Base-by-base conservation (phyloP, 352 stramenopile species). In the Salisapilia sapeloensis region DNA sequence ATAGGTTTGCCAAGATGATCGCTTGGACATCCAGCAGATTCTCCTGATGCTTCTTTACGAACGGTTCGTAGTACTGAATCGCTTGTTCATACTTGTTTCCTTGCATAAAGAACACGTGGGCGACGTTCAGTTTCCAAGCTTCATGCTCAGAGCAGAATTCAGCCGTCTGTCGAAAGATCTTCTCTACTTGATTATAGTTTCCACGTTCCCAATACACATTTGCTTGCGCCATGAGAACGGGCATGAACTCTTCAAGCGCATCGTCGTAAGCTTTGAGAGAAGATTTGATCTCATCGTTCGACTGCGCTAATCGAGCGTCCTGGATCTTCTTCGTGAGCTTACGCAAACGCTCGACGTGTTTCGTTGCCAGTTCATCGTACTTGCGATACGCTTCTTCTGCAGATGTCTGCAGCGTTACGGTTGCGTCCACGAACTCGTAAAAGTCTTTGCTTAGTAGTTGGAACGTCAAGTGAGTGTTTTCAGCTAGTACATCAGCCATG, bases 1-100 rank as follows among this genome's bases (percentile, higher is more conserved):
- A 97, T 4, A 98, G 56, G 40, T 98, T 97, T 13, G 93, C 93
- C n/a, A 98, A 47, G 37, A 97, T 93, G 35, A 97, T 95, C 4
- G 93, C 83, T 32, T 95, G 85, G 30, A 97, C 74, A 43, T 96
- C 81, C 0, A 98, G 64, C 17, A 98, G 56, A 22, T 81, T 85
- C 35, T 81, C 70, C 38, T 87, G 64, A 43, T 85, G 62, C 36
- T 93, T 91, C 50, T 95, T 94, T 24, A 97, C 82, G 23, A 97
- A 95, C 13, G 70, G 79, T 33, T 97, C 86, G 53, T 98, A 97
- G 60, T 97, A 97, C 48, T 84, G 69, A 30, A 89, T 85, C 5
- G 72, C 72, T 42, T 89, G 69, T 33, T 85, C 70, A 46, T 85
- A 89, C 33, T 89, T 85, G 49, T 80, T 84, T 12, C 87, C 74